Conservation (phyloP, 371 early-diverging fungal species). For the Blyttiomyces sp. region DNA sequence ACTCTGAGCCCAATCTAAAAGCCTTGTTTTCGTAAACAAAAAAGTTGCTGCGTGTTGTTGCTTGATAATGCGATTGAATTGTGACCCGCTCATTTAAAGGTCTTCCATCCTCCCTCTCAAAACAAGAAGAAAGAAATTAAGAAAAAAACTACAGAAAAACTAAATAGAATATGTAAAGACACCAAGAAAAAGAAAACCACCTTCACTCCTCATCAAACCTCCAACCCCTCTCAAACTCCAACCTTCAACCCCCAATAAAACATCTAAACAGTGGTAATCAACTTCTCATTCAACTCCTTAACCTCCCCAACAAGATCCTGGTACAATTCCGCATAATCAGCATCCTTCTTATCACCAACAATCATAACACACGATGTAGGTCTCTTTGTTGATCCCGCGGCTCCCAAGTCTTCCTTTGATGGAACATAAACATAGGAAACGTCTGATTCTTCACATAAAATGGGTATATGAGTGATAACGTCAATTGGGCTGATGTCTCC, state of each 20-base stretch:
- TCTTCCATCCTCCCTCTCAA: too few species aligned
- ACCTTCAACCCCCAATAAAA: not conserved
- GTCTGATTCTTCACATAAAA: slow-evolving; percentile 93
- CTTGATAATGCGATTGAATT: too few species aligned
- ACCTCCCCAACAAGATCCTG: slow-evolving; percentile 50
- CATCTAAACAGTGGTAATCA: slow-evolving; percentile 35
- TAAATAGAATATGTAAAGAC: too few species aligned
- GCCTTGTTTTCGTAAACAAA: too few species aligned
- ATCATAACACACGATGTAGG: slow-evolving; percentile 92
- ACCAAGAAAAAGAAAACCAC: too few species aligned
- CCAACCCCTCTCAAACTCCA: not conserved
- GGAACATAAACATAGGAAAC: slow-evolving; percentile 95
- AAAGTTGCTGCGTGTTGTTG: too few species aligned
- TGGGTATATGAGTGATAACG: slow-evolving; percentile 96
- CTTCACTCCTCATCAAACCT: slow-evolving; percentile 57
- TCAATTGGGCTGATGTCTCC: slow-evolving; percentile 97
- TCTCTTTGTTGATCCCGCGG: slow-evolving; percentile 88
- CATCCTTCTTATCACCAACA: slow-evolving; percentile 40
- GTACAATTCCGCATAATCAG: slow-evolving; percentile 79
- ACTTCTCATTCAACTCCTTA: slow-evolving; percentile 32
- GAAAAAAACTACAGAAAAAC: too few species aligned
- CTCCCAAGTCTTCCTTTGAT: slow-evolving; percentile 90
- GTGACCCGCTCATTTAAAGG: too few species aligned
- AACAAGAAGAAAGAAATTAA: too few species aligned
- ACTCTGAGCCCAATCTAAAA: too few species aligned